Evolutionary conservation across 2,329 filamentous ascomycete genomes (phyloP), one percentile per base, ranked within the genome.

Genomic region (Arthrobotrys sinensis): DNA sequence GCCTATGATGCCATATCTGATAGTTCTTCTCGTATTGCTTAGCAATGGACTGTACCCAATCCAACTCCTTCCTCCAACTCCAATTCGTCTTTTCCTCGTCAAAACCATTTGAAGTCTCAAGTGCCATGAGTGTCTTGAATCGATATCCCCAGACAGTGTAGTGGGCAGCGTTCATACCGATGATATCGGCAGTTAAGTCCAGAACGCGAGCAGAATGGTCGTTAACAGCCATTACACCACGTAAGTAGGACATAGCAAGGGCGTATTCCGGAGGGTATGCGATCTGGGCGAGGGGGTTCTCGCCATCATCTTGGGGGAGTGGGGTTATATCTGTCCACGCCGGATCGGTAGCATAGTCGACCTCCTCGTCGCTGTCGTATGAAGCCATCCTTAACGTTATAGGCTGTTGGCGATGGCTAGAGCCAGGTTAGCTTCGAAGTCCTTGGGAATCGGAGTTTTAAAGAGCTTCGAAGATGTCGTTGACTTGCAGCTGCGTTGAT

Each of bases 11-110:
- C 93, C 96, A 99, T 84, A 99, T 99, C 85, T 99, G 96, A 86
- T 99, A 99, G 86, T 98, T 99, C 85, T 99, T 99, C 82, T 96
- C 90, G 84, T 97, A 91, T 72, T 89, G 87, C 65, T 97, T 87
- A 10, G 95, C 93, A 32, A 96, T 90, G 10, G 90, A 87, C 85
- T 97, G 96, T 64, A 99, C 87, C 94, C 95, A 99, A 50, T 87
- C 86, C 55, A 97, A 87, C 84, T 99, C 96, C 76, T 91, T 88
- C 1, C 57, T 66, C 55, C 81, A 75, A 48, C 80, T 73, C 57
- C 75, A 79, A 10, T 34, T n/a, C n/a, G 52, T 38, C 12, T 63
- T 34, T n/a, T 45, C 64, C n/a, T 45, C 52, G 5, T 57, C 46
- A 21, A 72, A 50, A 11, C 21, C 21, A 16, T 48, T 36, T 28